Evolutionary conservation across 1,284 basidiomycete species (phyloP).

Genomic region (Kwoniella shivajii): DNA sequence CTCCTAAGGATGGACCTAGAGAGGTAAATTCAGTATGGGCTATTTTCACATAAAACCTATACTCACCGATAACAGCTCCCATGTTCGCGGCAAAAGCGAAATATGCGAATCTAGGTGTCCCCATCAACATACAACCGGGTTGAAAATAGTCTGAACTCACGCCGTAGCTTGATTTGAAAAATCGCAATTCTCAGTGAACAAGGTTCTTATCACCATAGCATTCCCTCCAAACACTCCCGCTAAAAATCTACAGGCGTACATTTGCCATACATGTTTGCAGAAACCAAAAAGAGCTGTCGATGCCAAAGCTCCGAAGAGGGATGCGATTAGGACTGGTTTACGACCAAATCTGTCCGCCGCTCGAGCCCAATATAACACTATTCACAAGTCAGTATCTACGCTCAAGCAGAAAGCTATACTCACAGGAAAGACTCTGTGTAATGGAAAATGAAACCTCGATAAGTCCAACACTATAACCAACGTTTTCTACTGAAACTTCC

Average conservation of each 20-base stretch:
- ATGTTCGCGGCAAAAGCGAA: slow-evolving; percentile 38
- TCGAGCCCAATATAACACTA: slow-evolving; percentile 30
- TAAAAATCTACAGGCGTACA: slow-evolving; percentile 33
- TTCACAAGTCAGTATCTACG: neutral
- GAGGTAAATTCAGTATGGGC: no score
- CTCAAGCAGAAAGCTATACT: neutral
- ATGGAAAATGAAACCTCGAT: slow-evolving; percentile 30
- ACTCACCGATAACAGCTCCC: slow-evolving; percentile 28
- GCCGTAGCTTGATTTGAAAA: slow-evolving; percentile 32
- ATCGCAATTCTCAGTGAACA: slow-evolving; percentile 35
- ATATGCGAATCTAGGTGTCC: slow-evolving; percentile 34
- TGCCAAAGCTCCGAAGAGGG: slow-evolving; percentile 24
- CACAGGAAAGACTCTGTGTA: slow-evolving; percentile 25
- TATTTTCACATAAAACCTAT: neutral
- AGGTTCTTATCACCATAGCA: slow-evolving; percentile 34
- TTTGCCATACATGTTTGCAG: slow-evolving; percentile 29
- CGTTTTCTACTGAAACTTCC: slow-evolving; percentile 25
- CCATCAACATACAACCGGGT: neutral
- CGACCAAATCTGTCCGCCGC: slow-evolving; percentile 30
- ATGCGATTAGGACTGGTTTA: slow-evolving; percentile 28
- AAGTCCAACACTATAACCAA: slow-evolving; percentile 29
- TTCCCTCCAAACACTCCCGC: slow-evolving; percentile 38
- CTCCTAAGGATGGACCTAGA: slow-evolving; percentile 29
- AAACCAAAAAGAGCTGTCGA: slow-evolving; percentile 26
- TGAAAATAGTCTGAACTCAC: slow-evolving; percentile 12